Percentiles rank a stretch among this genome's conserved stretches.
phyloP scores from a whole-genome alignment of 2,329 filamentous ascomycete species.

The Emergomyces africanus region DNA sequence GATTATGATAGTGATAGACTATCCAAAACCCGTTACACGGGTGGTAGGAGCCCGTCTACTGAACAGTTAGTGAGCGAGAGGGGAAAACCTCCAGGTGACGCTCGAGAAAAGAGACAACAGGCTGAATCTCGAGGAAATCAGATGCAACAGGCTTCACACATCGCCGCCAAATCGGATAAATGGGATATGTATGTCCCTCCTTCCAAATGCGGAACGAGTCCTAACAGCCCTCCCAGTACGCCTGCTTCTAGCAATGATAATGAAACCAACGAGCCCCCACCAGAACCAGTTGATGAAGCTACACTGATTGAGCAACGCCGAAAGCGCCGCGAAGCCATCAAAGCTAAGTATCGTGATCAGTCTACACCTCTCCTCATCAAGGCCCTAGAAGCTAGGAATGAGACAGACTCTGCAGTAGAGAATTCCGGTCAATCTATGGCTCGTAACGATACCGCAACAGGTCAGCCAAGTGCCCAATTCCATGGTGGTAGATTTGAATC shows the following conservation, averaged over 20 bases:
- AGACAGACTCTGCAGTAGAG: slow-evolving; percentile 41
- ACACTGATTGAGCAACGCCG: slow-evolving; percentile 75
- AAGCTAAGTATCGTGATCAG: slow-evolving; percentile 63
- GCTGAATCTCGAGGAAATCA: slow-evolving; percentile 56
- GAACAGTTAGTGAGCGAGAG: slow-evolving; percentile 53
- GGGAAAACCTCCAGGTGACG: slow-evolving; percentile 46
- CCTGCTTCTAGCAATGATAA: slow-evolving; percentile 11
- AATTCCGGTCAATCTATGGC: slow-evolving; percentile 33
- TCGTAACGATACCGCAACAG: slow-evolving; percentile 23
- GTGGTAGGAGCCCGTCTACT: slow-evolving; percentile 39
- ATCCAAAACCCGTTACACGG: slow-evolving; percentile 17
- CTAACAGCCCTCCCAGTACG: slow-evolving; percentile 11
- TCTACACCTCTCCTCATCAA: slow-evolving; percentile 56
- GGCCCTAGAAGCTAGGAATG: slow-evolving; percentile 53
- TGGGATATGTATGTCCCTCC: slow-evolving; percentile 31
- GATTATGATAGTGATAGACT: slow-evolving; percentile 17
- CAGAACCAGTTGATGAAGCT: slow-evolving; percentile 61
- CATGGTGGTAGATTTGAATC: slow-evolving; percentile 9
- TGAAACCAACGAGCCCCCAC: slow-evolving; percentile 29
- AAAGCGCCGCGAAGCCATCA: slow-evolving; percentile 69
- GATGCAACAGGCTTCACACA: slow-evolving; percentile 36
- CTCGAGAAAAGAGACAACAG: slow-evolving; percentile 47
- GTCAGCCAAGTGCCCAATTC: slow-evolving; percentile 19
- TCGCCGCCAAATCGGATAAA: slow-evolving; percentile 18
- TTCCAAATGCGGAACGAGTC: not conserved